Percentiles rank a stretch among this genome's conserved stretches.
Evolutionary conservation across 768 basidiomycete genomes (phyloP).

Genomic region (Amanita pallidorosea): DNA sequence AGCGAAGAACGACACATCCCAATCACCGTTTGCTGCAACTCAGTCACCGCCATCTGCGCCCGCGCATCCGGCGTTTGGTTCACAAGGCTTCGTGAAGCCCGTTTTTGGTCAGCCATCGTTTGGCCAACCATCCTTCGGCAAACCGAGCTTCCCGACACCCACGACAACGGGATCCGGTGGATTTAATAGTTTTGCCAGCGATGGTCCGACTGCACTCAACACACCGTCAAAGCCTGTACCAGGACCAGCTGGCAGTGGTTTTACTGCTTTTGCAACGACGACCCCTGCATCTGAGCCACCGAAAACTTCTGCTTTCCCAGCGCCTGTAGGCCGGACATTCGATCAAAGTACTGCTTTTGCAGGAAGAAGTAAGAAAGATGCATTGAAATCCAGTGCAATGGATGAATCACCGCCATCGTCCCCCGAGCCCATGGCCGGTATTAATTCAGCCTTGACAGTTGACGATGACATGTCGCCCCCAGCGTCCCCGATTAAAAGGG

Average conservation of each 20-base stretch:
- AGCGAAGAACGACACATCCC: slow-evolving; percentile 3
- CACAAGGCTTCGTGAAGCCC: slow-evolving; percentile 13
- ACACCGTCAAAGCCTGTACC: slow-evolving; percentile 6
- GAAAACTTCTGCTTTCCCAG: background rate
- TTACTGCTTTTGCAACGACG: slow-evolving; percentile 8
- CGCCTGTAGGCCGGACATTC: too few relatives aligned
- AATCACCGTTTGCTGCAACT: background rate
- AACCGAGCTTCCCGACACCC: slow-evolving; percentile 2
- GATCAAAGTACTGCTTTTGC: too few relatives aligned
- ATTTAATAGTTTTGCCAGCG: slow-evolving; percentile 7
- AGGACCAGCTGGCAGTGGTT: slow-evolving; percentile 6
- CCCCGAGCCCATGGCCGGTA: slow-evolving; percentile 12
- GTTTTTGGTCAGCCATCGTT: slow-evolving; percentile 20
- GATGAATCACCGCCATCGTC: slow-evolving; percentile 16
- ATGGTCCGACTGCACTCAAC: slow-evolving; percentile 8
- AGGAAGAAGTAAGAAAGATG: background rate
- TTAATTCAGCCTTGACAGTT: slow-evolving; percentile 2
- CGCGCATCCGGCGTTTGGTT: slow-evolving; percentile 23
- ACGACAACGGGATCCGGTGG: background rate
- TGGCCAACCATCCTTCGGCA: slow-evolving; percentile 16
- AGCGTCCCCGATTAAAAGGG: slow-evolving; percentile 7
- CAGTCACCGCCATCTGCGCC: slow-evolving; percentile 15
- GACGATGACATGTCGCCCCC: slow-evolving; percentile 7
- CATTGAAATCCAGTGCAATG: background rate
- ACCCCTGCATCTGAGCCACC: background rate